Evolutionary conservation across 306 rosid genomes (phyloP), one percentile per base, ranked within the genome.

Genomic region (Glycyrrhiza uralensis): DNA sequence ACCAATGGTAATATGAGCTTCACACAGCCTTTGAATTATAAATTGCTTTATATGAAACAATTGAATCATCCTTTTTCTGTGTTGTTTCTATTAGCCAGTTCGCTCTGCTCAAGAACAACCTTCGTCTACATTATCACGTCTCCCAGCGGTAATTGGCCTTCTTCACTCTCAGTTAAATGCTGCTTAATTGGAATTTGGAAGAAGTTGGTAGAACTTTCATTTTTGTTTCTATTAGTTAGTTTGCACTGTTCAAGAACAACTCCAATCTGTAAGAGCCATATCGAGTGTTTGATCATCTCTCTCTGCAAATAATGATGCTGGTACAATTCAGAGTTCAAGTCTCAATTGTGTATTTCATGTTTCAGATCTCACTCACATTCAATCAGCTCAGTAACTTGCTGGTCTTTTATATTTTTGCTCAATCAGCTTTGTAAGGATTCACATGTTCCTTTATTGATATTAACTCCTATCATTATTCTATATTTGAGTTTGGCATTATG

Each of bases 161-260:
- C 49, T 42, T 45, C 36, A 15, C 4, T 9, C 47, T 19, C 23
- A 59, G 2, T n/a, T n/a, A 41, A 22, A 45, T 57, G 8, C 45
- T 67, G 44, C 72, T 68, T 59, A 70, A 24, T 73, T 42, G 32
- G 35, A n/a, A n/a, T n/a, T n/a, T n/a, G n/a, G n/a, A 67, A 50
- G 26, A 59, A 47, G 24, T 38, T 57, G 11, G 70, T 65, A 54
- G n/a, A 30, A 3, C 35, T 62, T 63, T 29, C 45, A 50, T n/a
- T 66, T 45, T 39, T 56, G 32, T 71, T 52, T 75, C 11, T 19
- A 57, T 66, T 75, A 89, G 93, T 28, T 87, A 51, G 61, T 76
- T 80, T 90, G 88, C 49, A 18, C 82, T 5, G 80, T 6, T 77
- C 92, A 80, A 78, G 98, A 90, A 17, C 92, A 77, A 42, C 74